phyloP scores from a whole-genome alignment of 1,284 basidiomycete genomes.

The Tetrapyrgos nigripes region DNA sequence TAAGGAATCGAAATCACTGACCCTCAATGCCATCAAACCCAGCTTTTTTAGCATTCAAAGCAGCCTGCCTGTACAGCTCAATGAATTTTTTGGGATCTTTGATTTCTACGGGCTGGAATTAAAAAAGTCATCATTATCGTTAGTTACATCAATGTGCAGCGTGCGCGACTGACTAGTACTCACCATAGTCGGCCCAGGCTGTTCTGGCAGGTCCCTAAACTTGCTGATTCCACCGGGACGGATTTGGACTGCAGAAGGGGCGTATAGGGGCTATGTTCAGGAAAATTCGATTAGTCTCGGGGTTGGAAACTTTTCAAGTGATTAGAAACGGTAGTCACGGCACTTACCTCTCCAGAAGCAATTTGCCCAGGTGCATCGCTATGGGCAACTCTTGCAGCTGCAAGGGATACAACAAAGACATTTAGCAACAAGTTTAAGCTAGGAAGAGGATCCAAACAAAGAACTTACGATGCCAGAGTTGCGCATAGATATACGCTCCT shows the following conservation, averaged over 20 bases:
- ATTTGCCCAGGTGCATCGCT: slow-evolving; percentile 27
- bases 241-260: slow-evolving; percentile 44
- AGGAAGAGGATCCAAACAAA: not conserved
- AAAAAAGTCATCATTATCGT: not conserved
- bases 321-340: not conserved
- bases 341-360: slow-evolving; percentile 13
- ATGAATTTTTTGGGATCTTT: slow-evolving; percentile 49
- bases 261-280: slow-evolving; percentile 40
- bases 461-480: slow-evolving; percentile 41
- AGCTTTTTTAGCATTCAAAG: slow-evolving; percentile 60
- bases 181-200: slow-evolving; percentile 44
- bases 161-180: slow-evolving; percentile 4
- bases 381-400: slow-evolving; percentile 23
- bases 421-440: not conserved
- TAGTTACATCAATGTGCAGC: not conserved
- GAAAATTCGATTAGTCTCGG: not conserved
- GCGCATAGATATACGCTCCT: no score
- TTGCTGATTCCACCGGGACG: slow-evolving; percentile 48
- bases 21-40: slow-evolving; percentile 72
- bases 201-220: slow-evolving; percentile 43
- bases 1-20: slow-evolving; percentile 9
- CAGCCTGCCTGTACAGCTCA: slow-evolving; percentile 54
- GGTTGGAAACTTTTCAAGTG: not conserved
- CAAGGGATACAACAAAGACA: slow-evolving; percentile 32
- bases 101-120: slow-evolving; percentile 51